Conservation (phyloP, 768 basidiomycete genomes). For the Boletus rufocinnamomeus region DNA sequence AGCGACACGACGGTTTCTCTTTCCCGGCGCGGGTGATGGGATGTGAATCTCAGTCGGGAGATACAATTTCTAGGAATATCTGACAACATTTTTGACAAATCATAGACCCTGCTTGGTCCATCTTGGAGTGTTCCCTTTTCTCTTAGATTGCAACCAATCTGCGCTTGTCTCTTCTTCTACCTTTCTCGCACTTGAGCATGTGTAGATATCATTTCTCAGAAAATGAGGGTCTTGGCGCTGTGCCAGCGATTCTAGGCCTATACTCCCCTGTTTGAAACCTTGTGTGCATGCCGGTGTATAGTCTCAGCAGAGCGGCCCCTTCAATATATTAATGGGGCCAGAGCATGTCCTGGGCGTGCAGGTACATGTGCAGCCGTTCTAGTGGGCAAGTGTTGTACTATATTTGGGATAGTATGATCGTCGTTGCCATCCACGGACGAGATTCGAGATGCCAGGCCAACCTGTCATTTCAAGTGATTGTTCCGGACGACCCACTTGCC, state of each 20-base stretch:
- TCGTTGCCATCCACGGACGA: conserved; percentile 8
- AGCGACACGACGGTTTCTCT: conserved; percentile 16
- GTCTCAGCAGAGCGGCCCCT: no score
- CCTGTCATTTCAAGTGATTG: neutral
- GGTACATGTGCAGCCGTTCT: no score
- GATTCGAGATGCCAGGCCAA: neutral
- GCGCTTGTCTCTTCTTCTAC: neutral
- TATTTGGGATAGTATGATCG: conserved; percentile 17
- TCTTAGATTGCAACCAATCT: neutral
- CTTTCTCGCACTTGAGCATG: neutral
- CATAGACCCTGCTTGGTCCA: neutral
- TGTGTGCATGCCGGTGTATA: no score
- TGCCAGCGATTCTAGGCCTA: neutral
- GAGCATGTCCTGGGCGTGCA: no score
- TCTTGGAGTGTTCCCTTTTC: conserved; percentile 1
- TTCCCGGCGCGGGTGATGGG: conserved; percentile 16
- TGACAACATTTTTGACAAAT: neutral
- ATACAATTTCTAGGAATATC: conserved; percentile 2
- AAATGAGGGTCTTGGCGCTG: no score
- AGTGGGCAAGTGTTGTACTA: conserved; percentile 1
- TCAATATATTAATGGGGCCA: no score
- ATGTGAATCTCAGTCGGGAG: conserved; percentile 14
- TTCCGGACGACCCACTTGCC: conserved; percentile 11
- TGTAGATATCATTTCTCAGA: neutral
- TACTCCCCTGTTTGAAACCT: neutral